Conservation (phyloP, 2,329 filamentous ascomycete genomes). For the Geosmithia flava region DNA sequence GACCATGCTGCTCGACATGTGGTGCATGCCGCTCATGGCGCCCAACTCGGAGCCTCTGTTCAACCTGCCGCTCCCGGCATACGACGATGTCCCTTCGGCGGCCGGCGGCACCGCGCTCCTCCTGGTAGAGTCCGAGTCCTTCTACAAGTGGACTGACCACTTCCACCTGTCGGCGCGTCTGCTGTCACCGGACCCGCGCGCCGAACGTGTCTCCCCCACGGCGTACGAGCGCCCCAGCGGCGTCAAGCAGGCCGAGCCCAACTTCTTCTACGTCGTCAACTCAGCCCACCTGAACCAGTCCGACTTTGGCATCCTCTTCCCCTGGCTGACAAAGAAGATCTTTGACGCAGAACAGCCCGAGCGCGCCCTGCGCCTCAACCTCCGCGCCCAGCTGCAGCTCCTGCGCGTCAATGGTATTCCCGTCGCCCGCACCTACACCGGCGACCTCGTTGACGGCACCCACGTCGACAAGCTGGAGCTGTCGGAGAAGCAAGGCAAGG, state of each 20-base stretch:
- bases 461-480: slow-evolving; percentile 21
- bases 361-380: slow-evolving; percentile 44
- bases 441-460: slow-evolving; percentile 36
- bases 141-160: slow-evolving; percentile 67
- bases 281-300: slow-evolving; percentile 76
- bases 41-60: slow-evolving; percentile 51
- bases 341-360: slow-evolving; percentile 46
- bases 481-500: slow-evolving; percentile 6
- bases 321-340: slow-evolving; percentile 50
- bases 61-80: slow-evolving; percentile 61
- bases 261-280: slow-evolving; percentile 61
- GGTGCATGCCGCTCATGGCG: slow-evolving; percentile 61
- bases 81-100: slow-evolving; percentile 35
- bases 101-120: slow-evolving; percentile 49
- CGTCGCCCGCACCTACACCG: slow-evolving; percentile 34
- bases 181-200: slow-evolving; percentile 43
- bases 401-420: slow-evolving; percentile 35
- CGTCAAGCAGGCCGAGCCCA: slow-evolving; percentile 35
- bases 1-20: slow-evolving; percentile 65
- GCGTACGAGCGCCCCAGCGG: slow-evolving; percentile 29
- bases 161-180: slow-evolving; percentile 55
- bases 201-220: slow-evolving; percentile 24
- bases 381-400: slow-evolving; percentile 44
- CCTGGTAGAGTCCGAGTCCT: slow-evolving; percentile 62
- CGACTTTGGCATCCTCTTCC: slow-evolving; percentile 75